These are phyloP conservation scores for Acacia confusa DNA, from an alignment of 306 rosid species.

Conservation along the genomic window DNA sequence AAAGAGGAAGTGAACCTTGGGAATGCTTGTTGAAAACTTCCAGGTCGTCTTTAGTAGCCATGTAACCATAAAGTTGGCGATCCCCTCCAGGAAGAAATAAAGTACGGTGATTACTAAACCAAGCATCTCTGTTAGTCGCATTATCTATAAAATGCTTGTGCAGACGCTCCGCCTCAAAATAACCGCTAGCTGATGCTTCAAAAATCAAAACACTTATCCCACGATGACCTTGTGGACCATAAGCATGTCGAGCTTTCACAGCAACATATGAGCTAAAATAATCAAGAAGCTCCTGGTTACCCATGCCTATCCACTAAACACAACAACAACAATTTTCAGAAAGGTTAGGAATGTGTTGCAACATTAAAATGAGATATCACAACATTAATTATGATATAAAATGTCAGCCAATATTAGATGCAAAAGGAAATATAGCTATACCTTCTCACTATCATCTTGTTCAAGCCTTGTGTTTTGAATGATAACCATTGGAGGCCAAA, in stretches of 20 bases:
- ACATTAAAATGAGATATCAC: not conserved
- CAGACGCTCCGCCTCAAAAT: constrained; percentile 69
- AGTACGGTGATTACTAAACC: constrained; percentile 42
- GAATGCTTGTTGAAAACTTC: constrained; percentile 59
- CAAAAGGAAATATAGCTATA: constrained; percentile 24
- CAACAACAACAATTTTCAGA: not conserved
- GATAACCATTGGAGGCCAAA: constrained; percentile 80
- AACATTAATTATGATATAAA: not conserved
- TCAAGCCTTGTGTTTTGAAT: constrained; percentile 68
- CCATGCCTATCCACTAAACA: constrained; percentile 66
- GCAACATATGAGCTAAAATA: constrained; percentile 54
- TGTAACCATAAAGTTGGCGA: constrained; percentile 71
- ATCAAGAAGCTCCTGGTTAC: constrained; percentile 75
- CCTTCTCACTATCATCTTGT: constrained; percentile 68
- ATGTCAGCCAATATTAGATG: not conserved
- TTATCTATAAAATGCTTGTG: constrained; percentile 63
- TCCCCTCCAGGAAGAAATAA: constrained; percentile 55
- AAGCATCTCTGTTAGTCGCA: constrained; percentile 60
- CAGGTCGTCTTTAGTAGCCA: constrained; percentile 67
- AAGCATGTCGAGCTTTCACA: constrained; percentile 62
- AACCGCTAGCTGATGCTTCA: constrained; percentile 79
- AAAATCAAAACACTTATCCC: constrained; percentile 74
- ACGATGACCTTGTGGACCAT: constrained; percentile 86
- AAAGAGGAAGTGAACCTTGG: constrained; percentile 47
- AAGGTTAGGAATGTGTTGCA: not conserved